Conservation (phyloP, 2,329 filamentous ascomycete genomes). For the Phoma sp. region DNA sequence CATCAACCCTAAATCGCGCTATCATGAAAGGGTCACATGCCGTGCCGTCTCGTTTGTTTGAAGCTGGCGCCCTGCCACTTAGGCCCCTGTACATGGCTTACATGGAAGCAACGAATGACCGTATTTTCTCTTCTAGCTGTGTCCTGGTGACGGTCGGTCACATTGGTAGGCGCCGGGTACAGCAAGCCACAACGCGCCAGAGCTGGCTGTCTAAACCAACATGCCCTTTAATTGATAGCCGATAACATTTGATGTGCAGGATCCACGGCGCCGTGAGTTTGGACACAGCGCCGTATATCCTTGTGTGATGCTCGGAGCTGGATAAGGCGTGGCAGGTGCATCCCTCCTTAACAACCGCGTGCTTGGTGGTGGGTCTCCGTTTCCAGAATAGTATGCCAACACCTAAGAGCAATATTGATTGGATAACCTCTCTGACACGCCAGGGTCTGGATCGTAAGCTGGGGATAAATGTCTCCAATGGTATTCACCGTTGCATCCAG, state of each 20-base stretch:
- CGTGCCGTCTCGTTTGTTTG: constrained; percentile 4
- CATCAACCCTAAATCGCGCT: constrained; percentile 25
- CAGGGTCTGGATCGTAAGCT: constrained; percentile 27
- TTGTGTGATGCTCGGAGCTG: constrained; percentile 23
- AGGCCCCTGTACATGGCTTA: constrained; percentile 25
- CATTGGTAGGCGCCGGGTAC: constrained; percentile 12
- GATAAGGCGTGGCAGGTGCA: constrained; percentile 19
- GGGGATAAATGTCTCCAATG: constrained; percentile 2
- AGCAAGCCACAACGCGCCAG: constrained; percentile 20
- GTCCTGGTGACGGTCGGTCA: constrained; percentile 17
- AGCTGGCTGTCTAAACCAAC: constrained; percentile 14
- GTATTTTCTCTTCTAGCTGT: constrained; percentile 19
- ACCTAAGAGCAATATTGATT: constrained; percentile 27
- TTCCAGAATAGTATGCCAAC: constrained; percentile 23
- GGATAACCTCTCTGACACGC: constrained; percentile 23
- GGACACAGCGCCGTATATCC: background rate
- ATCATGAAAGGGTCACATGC: constrained; percentile 19
- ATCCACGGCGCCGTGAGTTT: background rate
- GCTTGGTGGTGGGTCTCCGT: constrained; percentile 23
- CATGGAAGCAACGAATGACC: constrained; percentile 29
- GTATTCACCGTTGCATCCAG: background rate
- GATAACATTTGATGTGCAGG: background rate
- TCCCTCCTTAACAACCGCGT: constrained; percentile 20
- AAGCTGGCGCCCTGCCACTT: constrained; percentile 14
- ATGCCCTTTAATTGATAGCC: constrained; percentile 1